Evolutionary conservation across 495 filamentous ascomycete species (phyloP).

Genomic region (Rostrohypoxylon terebratum): DNA sequence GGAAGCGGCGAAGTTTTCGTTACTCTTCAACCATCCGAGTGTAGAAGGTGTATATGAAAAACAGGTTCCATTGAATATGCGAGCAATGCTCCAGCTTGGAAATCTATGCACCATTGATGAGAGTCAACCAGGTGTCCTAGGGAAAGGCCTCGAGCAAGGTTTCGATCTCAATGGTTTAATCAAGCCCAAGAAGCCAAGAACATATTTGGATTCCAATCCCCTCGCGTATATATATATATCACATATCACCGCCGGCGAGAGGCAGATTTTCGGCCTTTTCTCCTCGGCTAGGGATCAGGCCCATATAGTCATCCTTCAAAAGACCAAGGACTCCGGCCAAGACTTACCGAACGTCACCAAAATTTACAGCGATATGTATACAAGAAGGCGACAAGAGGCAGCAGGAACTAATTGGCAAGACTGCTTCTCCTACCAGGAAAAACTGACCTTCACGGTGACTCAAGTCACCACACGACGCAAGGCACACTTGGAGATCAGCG

Average conservation of each 20-base stretch:
- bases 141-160: constrained; percentile 90
- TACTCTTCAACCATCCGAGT: constrained; percentile 89
- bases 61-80: constrained; percentile 83
- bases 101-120: constrained; percentile 97
- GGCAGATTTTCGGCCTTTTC: constrained; percentile 93
- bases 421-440: constrained; percentile 87
- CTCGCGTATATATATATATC: constrained; percentile 91
- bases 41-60: constrained; percentile 98
- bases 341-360: constrained; percentile 90
- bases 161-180: constrained; percentile 87
- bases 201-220: constrained; percentile 76
- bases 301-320: constrained; percentile 86
- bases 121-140: constrained; percentile 87
- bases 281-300: constrained; percentile 84
- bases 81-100: constrained; percentile 88
- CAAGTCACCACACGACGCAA: constrained; percentile 91
- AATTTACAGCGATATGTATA: constrained; percentile 83
- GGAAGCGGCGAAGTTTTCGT: constrained; percentile 81
- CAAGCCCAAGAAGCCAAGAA: constrained; percentile 70
- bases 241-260: constrained; percentile 88
- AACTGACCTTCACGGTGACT: constrained; percentile 83
- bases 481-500: constrained; percentile 84
- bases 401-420: constrained; percentile 77
- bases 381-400: constrained; percentile 72
- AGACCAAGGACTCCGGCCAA: constrained; percentile 75